Conservation (phyloP, 176 grass and related monocot species). For the Carex cristatella region DNA sequence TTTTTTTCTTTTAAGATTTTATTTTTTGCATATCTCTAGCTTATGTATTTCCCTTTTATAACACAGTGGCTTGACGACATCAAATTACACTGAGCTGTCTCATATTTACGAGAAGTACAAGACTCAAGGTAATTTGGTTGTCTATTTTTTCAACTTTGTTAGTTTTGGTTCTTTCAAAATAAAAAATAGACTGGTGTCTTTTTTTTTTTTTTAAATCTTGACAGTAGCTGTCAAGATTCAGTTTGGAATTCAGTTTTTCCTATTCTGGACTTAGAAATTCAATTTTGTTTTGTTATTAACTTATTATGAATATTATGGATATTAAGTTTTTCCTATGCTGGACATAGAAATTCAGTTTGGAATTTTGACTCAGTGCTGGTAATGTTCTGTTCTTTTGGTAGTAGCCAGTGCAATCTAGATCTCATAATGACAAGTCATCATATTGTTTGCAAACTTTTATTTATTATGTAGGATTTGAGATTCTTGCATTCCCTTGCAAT, state of each 20-base stretch:
- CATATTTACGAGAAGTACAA: conserved; percentile 99
- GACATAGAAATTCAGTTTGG: background rate
- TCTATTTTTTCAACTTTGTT: background rate
- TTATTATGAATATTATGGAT: background rate
- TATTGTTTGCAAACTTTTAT: background rate
- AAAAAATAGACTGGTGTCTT: background rate
- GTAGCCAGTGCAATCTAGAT: background rate
- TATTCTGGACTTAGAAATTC: too few species aligned
- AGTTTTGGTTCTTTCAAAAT: background rate
- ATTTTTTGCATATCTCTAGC: background rate
- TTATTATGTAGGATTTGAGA: conserved; percentile 74
- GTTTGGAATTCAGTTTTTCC: too few species aligned
- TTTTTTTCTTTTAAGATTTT: background rate
- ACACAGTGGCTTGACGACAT: conserved; percentile 74
- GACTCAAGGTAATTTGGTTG: conserved; percentile 59
- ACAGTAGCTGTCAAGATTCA: too few species aligned
- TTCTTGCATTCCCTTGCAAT: conserved; percentile 97
- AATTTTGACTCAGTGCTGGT: background rate
- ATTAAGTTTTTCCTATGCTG: background rate
- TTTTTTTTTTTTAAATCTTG: background rate
- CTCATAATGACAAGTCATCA: background rate
- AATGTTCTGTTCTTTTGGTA: background rate
- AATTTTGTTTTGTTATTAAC: background rate
- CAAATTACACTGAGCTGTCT: conserved; percentile 94
- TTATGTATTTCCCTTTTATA: conserved; percentile 23